These are phyloP conservation scores for Brassica balearica DNA, from an alignment of 441 rosid genomes.

Conservation along the genomic window DNA sequence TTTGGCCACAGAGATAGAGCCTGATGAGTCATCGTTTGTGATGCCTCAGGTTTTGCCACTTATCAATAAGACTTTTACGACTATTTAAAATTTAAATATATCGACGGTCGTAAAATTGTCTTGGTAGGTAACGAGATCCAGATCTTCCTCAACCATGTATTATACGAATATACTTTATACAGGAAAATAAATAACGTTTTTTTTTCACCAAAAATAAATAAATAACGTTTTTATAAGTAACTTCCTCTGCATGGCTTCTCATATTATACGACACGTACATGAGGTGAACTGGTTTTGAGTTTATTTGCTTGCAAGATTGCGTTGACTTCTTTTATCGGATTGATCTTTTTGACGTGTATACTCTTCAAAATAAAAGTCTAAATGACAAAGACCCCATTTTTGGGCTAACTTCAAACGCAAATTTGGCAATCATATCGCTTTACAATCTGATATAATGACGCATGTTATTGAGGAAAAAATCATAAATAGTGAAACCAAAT, in stretches of 20 bases:
- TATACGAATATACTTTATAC: not conserved
- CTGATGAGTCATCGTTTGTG: conserved; percentile 42
- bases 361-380: not conserved
- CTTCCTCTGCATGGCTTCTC: conserved; percentile 5
- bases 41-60: conserved; percentile 45
- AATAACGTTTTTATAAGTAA: not conserved
- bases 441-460: not conserved
- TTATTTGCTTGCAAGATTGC: conserved; percentile 7
- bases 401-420: not conserved
- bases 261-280: conserved; percentile 20
- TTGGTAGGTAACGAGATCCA: conserved; percentile 44
- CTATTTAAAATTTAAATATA: not conserved
- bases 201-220: too few relatives aligned
- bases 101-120: conserved; percentile 18
- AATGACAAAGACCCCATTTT: not conserved
- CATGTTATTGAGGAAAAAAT: not conserved
- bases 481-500: not conserved
- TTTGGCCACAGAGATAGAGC: conserved; percentile 37
- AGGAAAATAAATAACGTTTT: not conserved
- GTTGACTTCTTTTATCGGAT: not conserved
- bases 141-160: conserved; percentile 42
- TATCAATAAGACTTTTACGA: conserved; percentile 30
- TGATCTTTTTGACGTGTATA: not conserved
- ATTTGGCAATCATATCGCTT: not conserved
- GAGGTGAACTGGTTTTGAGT: conserved; percentile 4